phyloP scores from a whole-genome alignment of 2,329 filamentous ascomycete genomes.

The Cladosporium sp. region DNA sequence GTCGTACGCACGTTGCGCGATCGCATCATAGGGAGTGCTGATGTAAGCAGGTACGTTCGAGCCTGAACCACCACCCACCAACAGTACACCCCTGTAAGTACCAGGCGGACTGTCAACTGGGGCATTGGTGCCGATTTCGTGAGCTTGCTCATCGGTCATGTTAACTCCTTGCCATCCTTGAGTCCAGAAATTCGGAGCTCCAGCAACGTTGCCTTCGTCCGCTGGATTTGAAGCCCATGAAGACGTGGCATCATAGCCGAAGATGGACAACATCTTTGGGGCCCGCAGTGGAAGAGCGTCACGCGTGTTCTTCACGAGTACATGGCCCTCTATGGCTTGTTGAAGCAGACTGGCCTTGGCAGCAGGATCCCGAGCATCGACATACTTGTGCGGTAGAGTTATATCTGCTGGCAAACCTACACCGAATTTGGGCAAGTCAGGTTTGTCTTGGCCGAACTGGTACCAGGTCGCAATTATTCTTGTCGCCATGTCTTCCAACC shows the following conservation, averaged over 20 bases:
- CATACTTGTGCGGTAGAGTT: conserved; percentile 46
- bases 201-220: conserved; percentile 1
- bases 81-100: conserved; percentile 28
- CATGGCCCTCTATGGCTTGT: conserved; percentile 60
- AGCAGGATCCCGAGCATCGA: conserved; percentile 53
- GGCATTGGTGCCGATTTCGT: conserved; percentile 31
- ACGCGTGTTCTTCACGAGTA: conserved; percentile 60
- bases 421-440: conserved; percentile 38
- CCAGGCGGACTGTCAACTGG: conserved; percentile 24
- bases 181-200: conserved; percentile 10
- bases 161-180: conserved; percentile 23
- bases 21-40: conserved; percentile 33
- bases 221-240: conserved; percentile 26
- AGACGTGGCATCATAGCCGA: conserved; percentile 54
- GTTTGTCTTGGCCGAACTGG: conserved; percentile 48
- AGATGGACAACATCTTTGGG: conserved; percentile 53
- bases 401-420: conserved; percentile 51
- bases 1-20: conserved; percentile 34
- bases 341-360: conserved; percentile 49
- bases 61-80: conserved; percentile 35
- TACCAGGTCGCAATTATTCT: conserved; percentile 53
- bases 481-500: conserved; percentile 60
- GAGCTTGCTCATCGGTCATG: conserved; percentile 14
- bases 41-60: conserved; percentile 32
- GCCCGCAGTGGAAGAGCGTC: conserved; percentile 51